Percentiles rank a stretch among this genome's conserved stretches.
Conservation (phyloP, 1,284 basidiomycete genomes). For the Papiliotrema terrestris region DNA sequence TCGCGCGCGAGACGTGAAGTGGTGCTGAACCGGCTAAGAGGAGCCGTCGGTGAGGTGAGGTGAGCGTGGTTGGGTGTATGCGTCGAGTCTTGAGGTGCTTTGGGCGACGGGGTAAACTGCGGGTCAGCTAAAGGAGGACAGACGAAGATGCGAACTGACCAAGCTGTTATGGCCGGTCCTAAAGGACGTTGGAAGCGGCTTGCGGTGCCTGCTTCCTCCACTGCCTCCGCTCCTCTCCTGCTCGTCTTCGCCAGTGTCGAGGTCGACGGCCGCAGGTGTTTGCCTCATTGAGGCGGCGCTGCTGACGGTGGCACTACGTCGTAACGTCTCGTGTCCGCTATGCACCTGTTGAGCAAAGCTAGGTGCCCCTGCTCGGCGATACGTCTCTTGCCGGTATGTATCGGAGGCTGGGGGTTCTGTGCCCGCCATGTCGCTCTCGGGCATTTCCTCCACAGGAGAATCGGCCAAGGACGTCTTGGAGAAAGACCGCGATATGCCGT, state of each 20-base stretch:
- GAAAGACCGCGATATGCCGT: too few relatives aligned
- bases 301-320: constrained; percentile 13
- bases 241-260: not conserved
- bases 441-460: too few relatives aligned
- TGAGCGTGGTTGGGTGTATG: not conserved
- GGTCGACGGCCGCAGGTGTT: not conserved
- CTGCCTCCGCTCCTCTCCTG: constrained; percentile 27
- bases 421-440: too few relatives aligned
- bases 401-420: not conserved
- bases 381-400: not conserved
- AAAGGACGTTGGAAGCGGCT: constrained; percentile 36
- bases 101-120: constrained; percentile 39
- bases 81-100: not conserved
- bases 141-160: constrained; percentile 15
- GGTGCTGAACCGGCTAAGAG: constrained; percentile 10
- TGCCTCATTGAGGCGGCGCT: not conserved
- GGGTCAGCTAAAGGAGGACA: not conserved
- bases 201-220: constrained; percentile 22
- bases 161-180: constrained; percentile 19
- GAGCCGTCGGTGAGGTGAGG: constrained; percentile 10
- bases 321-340: not conserved
- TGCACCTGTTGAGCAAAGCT: not conserved
- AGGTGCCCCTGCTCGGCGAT: not conserved
- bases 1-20: constrained; percentile 1
- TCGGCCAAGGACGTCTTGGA: too few relatives aligned